A percentile compares a stretch with the other conserved stretches of the same genome.
These are phyloP conservation scores for Thalassia testudinum DNA, from an alignment of 116 monocot species.

Conservation along the genomic window DNA sequence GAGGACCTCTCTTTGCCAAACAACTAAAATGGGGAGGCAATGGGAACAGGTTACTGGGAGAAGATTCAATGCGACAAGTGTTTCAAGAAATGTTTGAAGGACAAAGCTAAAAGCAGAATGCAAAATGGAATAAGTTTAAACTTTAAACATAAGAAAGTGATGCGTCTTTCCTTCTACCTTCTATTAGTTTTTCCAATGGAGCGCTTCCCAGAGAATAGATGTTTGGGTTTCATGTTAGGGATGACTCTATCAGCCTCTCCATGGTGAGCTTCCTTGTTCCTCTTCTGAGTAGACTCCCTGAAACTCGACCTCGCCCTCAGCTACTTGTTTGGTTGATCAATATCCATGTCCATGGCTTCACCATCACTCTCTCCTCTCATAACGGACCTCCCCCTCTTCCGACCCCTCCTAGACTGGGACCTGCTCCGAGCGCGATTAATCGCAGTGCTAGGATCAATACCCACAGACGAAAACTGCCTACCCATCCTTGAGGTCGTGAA, in stretches of 20 bases:
- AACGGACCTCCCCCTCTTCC: constrained; percentile 37
- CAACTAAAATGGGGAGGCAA: too few species aligned
- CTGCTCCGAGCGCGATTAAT: constrained; percentile 31
- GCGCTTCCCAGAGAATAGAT: constrained; percentile 53
- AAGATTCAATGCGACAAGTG: too few species aligned
- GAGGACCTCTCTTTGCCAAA: too few species aligned
- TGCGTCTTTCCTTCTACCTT: constrained; percentile 6
- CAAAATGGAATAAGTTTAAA: too few species aligned
- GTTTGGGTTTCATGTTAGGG: constrained; percentile 60
- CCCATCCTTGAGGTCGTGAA: constrained; percentile 53
- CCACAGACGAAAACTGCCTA: constrained; percentile 32
- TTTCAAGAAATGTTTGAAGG: too few species aligned
- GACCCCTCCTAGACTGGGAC: constrained; percentile 31
- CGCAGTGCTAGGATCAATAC: constrained; percentile 36
- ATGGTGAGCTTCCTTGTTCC: constrained; percentile 43
- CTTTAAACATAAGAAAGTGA: too few species aligned
- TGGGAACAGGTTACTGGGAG: too few species aligned
- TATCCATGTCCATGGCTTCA: constrained; percentile 37
- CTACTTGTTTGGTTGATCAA: constrained; percentile 34
- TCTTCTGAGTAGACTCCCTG: constrained; percentile 32
- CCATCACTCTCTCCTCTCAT: constrained; percentile 12
- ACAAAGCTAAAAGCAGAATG: too few species aligned
- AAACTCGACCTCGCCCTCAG: constrained; percentile 16
- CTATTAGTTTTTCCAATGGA: constrained; percentile 42
- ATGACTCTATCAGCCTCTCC: constrained; percentile 59